Evolutionary conservation across 2,329 filamentous ascomycete species (phyloP), one percentile per base, ranked within the genome.

Genomic region (Hirsutella rhossiliensis): DNA sequence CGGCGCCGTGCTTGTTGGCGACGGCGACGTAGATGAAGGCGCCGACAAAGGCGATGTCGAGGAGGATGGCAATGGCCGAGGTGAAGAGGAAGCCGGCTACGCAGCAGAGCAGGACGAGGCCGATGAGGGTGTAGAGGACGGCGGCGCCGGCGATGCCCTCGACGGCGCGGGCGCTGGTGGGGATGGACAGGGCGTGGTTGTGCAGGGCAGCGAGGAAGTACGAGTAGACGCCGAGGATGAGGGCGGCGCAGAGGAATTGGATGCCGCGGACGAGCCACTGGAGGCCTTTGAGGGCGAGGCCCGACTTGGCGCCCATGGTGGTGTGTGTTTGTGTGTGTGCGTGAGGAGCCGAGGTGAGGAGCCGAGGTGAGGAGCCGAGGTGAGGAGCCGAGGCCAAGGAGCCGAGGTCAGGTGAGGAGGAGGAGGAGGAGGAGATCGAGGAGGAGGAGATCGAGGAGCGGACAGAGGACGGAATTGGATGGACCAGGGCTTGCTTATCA

Each of bases 1-100:
- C 63, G 0, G 78, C 76, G 32, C 88, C 88, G 45, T 76, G 65
- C 32, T 83, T 75, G 47, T 85, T 89, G 49, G 86, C 72, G 41
- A 82, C 69, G 1, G 88, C 87, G 47, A 96, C 76, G 57, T 88
- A 94, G 57, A 94, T 76, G 69, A 92, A 92, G 46, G 72, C 78
- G 36, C 75, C 86, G 43, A 78, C 66, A 62, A 95, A 94, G 55
- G 75, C 75, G 43, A 92, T 54, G 56, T 96, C 87, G 40, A 96
- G 69, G 20, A 89, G 48, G 49, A 94, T 77, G 50, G 77, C 84
- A 43, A 92, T 50, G 56, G 82, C 72, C 4, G 84, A 84, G 47
- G 88, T 82, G 61, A 90, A 70, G 5, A 73, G 69, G 48, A 84
- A 73, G 27, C 87, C 87, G 31, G 84, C 87, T 6, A 94, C 66